phyloP scores from a whole-genome alignment of 2,329 filamentous ascomycete species.

The Neopestalotiopsis sp. region DNA sequence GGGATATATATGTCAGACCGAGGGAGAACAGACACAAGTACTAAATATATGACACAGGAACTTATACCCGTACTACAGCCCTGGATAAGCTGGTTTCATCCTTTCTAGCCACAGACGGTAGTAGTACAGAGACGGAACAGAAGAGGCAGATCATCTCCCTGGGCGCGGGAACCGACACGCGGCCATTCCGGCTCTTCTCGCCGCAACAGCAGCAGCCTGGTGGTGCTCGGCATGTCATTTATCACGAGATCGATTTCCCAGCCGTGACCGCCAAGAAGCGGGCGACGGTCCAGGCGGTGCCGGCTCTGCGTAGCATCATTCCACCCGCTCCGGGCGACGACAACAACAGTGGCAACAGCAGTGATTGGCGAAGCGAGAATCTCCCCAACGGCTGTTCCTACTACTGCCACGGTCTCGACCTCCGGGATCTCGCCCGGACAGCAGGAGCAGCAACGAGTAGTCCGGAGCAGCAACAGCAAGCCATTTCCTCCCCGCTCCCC shows the following conservation, averaged over 20 bases:
- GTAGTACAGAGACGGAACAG: conserved; percentile 25
- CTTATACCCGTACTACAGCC: conserved; percentile 87
- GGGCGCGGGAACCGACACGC: conserved; percentile 92
- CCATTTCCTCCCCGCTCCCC: neutral
- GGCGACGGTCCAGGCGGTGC: conserved; percentile 53
- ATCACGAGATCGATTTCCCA: conserved; percentile 93
- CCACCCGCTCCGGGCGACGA: conserved; percentile 23
- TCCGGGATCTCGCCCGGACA: conserved; percentile 60
- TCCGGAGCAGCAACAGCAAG: conserved; percentile 33
- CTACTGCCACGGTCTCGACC: conserved; percentile 70
- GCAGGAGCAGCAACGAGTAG: conserved; percentile 19
- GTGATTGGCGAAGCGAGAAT: conserved; percentile 45
- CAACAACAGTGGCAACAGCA: conserved; percentile 29
- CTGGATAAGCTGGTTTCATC: conserved; percentile 78
- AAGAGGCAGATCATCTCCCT: conserved; percentile 85
- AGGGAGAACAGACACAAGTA: conserved; percentile 19
- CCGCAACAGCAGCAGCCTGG: conserved; percentile 41
- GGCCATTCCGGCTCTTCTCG: conserved; percentile 77
- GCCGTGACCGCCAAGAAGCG: conserved; percentile 74
- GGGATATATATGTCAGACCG: neutral
- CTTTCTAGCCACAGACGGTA: conserved; percentile 62
- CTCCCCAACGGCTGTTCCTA: conserved; percentile 50
- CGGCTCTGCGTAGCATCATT: conserved; percentile 46
- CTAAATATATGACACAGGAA: conserved; percentile 61
- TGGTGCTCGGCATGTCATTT: conserved; percentile 58